phyloP scores from a whole-genome alignment of 2,329 filamentous ascomycete species.

The Colletotrichum magnum region DNA sequence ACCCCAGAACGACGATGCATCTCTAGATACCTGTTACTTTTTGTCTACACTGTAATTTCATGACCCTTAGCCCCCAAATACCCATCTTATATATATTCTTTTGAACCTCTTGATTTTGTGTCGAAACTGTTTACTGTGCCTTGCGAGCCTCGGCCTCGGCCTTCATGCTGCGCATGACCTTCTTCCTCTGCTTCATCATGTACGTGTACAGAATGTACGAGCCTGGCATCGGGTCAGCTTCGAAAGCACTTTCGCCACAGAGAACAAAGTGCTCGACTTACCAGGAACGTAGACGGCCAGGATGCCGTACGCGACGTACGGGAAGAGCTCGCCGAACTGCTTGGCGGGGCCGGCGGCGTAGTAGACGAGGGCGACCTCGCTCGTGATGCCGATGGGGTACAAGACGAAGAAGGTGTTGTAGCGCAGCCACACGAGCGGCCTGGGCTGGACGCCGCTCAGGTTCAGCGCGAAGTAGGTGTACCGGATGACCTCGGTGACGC shows the following conservation, averaged over 20 bases:
- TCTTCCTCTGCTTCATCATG: constrained; percentile 92
- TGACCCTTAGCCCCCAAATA: constrained; percentile 31
- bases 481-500: constrained; percentile 89
- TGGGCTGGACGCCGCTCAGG: constrained; percentile 74
- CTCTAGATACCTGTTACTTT: constrained; percentile 16
- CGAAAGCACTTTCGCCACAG: not conserved
- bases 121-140: constrained; percentile 16
- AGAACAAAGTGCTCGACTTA: constrained; percentile 66
- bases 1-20: constrained; percentile 10
- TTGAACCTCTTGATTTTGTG: not conserved
- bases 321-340: constrained; percentile 62
- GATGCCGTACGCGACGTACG: constrained; percentile 74
- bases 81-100: not conserved
- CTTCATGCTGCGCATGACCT: constrained; percentile 78
- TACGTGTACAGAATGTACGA: constrained; percentile 90
- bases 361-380: constrained; percentile 87
- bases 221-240: too few relatives aligned
- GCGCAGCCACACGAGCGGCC: constrained; percentile 81
- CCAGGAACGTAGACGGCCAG: constrained; percentile 85
- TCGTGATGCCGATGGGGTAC: constrained; percentile 91
- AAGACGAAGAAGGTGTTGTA: constrained; percentile 95
- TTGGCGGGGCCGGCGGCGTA: constrained; percentile 73
- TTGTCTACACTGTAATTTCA: constrained; percentile 29
- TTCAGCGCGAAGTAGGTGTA: constrained; percentile 92
- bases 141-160: constrained; percentile 49